Evolutionary conservation across 2,329 filamentous ascomycete species (phyloP), one percentile per base, ranked within the genome.

Genomic region (Talaromyces marneffei): DNA sequence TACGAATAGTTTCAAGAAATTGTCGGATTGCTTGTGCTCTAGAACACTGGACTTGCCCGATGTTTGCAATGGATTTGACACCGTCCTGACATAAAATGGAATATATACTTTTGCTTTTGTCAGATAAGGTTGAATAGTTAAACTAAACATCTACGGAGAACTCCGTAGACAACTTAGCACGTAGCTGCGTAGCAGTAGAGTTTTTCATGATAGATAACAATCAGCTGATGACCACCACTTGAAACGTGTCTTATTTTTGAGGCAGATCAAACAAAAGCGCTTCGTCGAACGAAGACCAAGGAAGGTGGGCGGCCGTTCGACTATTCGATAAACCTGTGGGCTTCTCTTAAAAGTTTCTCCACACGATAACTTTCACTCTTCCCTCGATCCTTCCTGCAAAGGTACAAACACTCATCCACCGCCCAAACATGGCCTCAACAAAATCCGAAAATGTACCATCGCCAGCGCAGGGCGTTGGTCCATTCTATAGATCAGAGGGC

Each of bases 401-500:
- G 12, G 8, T 14, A 25, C 14, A 18, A 29, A 31, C 27, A 46
- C 37, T 42, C 55, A 23, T 2, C 25, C 42, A 37, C 42, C 20
- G 46, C 42, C 33, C 27, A 33, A 27, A 20, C 16, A 62, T 62
- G 60, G 31, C 60, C 42, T 33, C 55, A 12, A 18, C 52, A 48
- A 40, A 35, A 54, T 33, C 23, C 20, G 71, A 73, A 59, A 62
- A 69, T 10, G 65, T 71, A 57, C 73, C 74, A 57, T 79, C 76
- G 44, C 83, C 83, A 55, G 80, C 83, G 46, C 82, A 91, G 75
- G 86, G 84, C 65, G 85, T 96, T 63, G 92, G 92, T 0, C 92
- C 91, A 52, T 82, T 88, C 65, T 96, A 96, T 76, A 85, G 86
- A 61, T 81, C 87, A 27, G 84, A 87, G 64, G 86, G 84, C 66